Evolutionary conservation across 768 basidiomycete species (phyloP), one percentile per base, ranked within the genome.

Genomic region (Lactifluus subvellereus): DNA sequence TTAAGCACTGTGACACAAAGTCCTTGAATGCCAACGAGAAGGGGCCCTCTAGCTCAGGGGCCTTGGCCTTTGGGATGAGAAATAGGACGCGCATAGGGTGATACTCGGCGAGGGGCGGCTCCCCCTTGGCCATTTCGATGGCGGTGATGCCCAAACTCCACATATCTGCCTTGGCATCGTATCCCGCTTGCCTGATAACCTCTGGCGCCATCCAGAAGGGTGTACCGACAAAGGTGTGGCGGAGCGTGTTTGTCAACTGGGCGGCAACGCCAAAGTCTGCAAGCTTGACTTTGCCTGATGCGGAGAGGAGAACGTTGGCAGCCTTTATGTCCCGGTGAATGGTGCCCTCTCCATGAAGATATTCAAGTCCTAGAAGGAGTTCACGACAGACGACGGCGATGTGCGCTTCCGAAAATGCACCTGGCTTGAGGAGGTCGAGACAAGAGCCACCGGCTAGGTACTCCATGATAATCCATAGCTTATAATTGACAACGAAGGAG

Each of bases 321-420:
- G 96, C 97, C 73, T 99, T 99, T 81, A 99, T 98, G 71, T 99
- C 97, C 51, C 97, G 88, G 74, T 99, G 97, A 62, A 99, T 98
- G 64, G 95, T 98, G 57, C 91, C 88, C 72, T 98, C 92, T 18
- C 83, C 82, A 71, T 98, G 97, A n/a, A 98, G 85, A 73, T 99
- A 99, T 62, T 95, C 92, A 33, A 99, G 84, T 27, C 97, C 97
- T 32, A 89, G 77, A 30, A 99, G 81, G 1, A 98, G 85, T 72
- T 99, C 96, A 55, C 92, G 89, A 70, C 92, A 94, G 66, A 98
- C 84, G 68, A 97, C 88, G 7, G 97, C 94, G 67, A 98, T 98
- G 71, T 98, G 95, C 0, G 85, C 82, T 75, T 99, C 97, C 14
- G 88, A 85, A 74, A 98, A 97, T 35, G 83, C 78, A 32, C 93